A percentile compares a stretch with the other conserved stretches of the same genome.
These are phyloP conservation scores for Kernera saxatilis DNA, from an alignment of 345 rosid genomes.

Conservation along the genomic window DNA sequence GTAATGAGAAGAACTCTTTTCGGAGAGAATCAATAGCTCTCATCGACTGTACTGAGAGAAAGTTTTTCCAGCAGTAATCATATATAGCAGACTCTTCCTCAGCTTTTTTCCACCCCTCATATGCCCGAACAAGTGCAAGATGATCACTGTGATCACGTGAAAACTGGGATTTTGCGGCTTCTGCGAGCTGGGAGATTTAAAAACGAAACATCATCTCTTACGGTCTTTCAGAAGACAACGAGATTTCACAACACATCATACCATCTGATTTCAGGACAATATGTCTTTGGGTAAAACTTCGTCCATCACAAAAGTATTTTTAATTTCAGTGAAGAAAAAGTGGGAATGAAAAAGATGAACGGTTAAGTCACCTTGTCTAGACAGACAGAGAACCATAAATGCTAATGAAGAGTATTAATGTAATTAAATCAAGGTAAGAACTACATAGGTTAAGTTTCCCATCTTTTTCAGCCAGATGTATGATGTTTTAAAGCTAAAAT, in stretches of 20 bases:
- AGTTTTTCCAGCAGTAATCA: conserved; percentile 92
- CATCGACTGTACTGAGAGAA: conserved; percentile 79
- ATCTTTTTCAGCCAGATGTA: conserved; percentile 6
- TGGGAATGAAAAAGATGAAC: not conserved
- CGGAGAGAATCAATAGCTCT: conserved; percentile 90
- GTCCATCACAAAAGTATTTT: not conserved
- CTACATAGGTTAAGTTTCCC: not conserved
- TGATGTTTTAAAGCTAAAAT: not conserved
- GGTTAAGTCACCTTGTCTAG: not conserved
- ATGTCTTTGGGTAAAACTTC: not conserved
- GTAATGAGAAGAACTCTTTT: conserved; percentile 73
- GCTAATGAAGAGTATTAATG: not conserved
- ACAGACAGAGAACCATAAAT: not conserved
- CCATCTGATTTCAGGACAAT: not conserved
- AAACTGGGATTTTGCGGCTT: conserved; percentile 79
- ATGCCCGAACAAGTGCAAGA: conserved; percentile 83
- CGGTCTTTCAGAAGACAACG: conserved; percentile 1
- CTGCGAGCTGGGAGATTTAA: conserved; percentile 61
- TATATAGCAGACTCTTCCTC: conserved; percentile 61
- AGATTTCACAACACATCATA: not conserved
- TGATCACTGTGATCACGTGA: conserved; percentile 82
- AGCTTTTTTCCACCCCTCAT: conserved; percentile 81
- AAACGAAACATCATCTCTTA: conserved; percentile 3
- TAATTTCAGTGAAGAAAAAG: not conserved
- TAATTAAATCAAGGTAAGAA: not conserved